Evolutionary conservation across 257 asterid genomes (phyloP), one percentile per base, ranked within the genome.

Genomic region (Scutellaria barbata): DNA sequence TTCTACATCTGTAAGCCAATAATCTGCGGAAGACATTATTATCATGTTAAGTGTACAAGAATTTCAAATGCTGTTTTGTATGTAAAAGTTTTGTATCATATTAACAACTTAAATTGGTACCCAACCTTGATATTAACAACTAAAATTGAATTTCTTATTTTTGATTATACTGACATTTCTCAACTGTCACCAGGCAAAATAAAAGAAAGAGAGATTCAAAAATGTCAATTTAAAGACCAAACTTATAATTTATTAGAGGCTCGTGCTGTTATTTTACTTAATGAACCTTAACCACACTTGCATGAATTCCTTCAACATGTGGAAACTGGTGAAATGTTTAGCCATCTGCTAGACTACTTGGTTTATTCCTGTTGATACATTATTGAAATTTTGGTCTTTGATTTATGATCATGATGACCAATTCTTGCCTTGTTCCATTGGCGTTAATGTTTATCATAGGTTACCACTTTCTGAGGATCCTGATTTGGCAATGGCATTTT

Each of bases 401-500:
- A 71, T 74, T 57, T 50, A 13, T 70, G 52, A 18, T 66, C 9
- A 43, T 71, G 64, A 43, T 66, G 37, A 60, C 68, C 67, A 42
- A 25, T 43, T 72, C 18, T 81, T 53, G 54, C 22, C 69, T 60
- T 66, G 63, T 43, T 67, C 76, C 42, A 48, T 63, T 75, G 37
- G 74, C 5, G 12, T 68, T 30, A 4, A 50, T 57, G n/a, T 82
- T 47, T 74, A 68, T 25, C 74, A 62, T 83, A 94, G 99, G 93
- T 72, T 94, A 71, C 81, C 96, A 3, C 86, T 94, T 71, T 91
- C 99, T 13, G 99, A 94, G 73, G 96, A 94, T 74, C 92, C 96
- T 81, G 91, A 96, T 68, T 78, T 94, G 86, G 96, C 99, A 60
- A 94, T 94, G 98, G 96, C 96, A 3, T 94, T 94, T 77, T 89